Evolutionary conservation across 1,284 basidiomycete genomes (phyloP), one percentile per base, ranked within the genome.

Genomic region (Cryptococcus sp.): DNA sequence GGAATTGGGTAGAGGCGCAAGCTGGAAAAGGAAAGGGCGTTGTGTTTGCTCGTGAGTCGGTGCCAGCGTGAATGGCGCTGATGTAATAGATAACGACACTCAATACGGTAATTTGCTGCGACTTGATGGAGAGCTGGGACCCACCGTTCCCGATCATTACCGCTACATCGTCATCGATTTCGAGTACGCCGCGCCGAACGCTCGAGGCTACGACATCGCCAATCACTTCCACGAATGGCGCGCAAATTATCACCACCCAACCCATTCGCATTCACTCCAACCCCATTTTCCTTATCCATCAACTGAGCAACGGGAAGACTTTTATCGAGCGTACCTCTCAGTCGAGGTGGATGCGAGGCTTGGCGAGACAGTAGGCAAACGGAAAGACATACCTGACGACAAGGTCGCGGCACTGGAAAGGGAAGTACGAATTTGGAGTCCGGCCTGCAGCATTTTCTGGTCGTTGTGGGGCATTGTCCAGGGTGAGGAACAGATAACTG

Each of bases 161-260:
- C 58, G 68, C 20, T 87, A 94, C 67, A 89, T 94, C 71, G 91
- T 96, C 39, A 90, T 96, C 63, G 93, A 96, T 78, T 96, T 95
- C 73, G 93, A 97, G 79, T 97, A 96, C 72, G 91, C 93, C 8
- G 83, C 87, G 0, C 88, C 89, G 2, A 96, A 95, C 74, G 86
- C 91, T 26, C 86, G 91, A 3, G 89, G 90, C 2, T 94, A 87
- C 78, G 93, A 97, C 75, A 92, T 97, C 68, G 93, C 89, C 58
- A 96, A 96, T 79, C 93, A 96, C 79, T 96, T 95, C 79, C 87
- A 91, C 73, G 93, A 96, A 79, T 96, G 93, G 93, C 89, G 89
- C 26, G 89, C 91, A 19, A 84, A 95, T 77, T 97, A 96, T 76
- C 80, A 82, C 57, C 88, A 91, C 72, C 73, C 75, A 0, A 83